phyloP scores from a whole-genome alignment of 2,329 filamentous ascomycete species.

The Ophioceras dolichostomum region DNA sequence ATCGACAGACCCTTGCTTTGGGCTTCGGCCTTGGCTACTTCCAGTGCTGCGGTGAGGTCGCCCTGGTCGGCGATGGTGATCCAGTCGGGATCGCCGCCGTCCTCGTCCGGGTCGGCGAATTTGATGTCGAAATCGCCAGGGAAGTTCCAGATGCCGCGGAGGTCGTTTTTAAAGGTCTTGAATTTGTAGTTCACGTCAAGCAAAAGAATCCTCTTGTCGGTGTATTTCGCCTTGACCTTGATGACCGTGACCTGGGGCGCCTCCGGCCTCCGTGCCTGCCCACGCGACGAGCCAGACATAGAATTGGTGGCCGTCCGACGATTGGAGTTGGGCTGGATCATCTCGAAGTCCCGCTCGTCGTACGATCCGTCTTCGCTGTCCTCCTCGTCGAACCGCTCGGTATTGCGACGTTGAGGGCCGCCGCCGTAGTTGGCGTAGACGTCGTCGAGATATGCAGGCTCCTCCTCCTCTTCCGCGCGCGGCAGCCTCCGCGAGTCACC shows the following conservation, averaged over 20 bases:
- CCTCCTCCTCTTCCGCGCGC: conserved; percentile 40
- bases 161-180: too few relatives aligned
- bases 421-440: conserved; percentile 51
- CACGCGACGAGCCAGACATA: conserved; percentile 34
- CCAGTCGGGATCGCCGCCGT: conserved; percentile 60
- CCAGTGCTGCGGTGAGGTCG: conserved; percentile 80
- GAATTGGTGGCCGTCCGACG: conserved; percentile 32
- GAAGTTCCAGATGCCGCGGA: too few relatives aligned
- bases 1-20: conserved; percentile 66
- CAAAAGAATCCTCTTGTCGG: conserved; percentile 86
- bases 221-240: conserved; percentile 72
- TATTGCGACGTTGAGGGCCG: conserved; percentile 26
- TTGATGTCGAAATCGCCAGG: conserved; percentile 69
- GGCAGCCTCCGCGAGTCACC: conserved; percentile 18
- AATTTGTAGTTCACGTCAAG: conserved; percentile 97
- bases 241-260: conserved; percentile 73
- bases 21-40: conserved; percentile 53
- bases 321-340: conserved; percentile 55
- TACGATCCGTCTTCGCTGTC: conserved; percentile 60
- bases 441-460: conserved; percentile 56
- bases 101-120: conserved; percentile 66
- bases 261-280: conserved; percentile 49
- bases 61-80: conserved; percentile 96
- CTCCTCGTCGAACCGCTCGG: conserved; percentile 60
- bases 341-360: conserved; percentile 71